These are phyloP conservation scores for Ascochyta clinopodiicola DNA, from an alignment of 2,329 filamentous ascomycete species.

Conservation along the genomic window DNA sequence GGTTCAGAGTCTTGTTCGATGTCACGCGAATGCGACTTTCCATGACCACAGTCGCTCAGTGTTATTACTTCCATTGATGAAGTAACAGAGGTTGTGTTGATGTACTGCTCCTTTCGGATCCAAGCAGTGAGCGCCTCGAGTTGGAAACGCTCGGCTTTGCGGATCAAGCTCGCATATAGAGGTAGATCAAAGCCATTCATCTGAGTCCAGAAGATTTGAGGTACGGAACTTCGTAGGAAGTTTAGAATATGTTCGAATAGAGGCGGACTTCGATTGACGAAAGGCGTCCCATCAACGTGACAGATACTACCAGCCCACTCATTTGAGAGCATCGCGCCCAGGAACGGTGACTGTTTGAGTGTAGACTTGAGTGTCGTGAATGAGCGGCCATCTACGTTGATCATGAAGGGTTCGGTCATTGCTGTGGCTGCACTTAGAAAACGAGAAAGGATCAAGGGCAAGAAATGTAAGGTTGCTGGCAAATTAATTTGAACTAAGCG, in stretches of 20 bases:
- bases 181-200: conserved; percentile 10
- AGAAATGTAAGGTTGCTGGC: no score
- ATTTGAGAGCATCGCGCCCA: conserved; percentile 2
- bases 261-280: conserved; percentile 8
- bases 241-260: conserved; percentile 15
- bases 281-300: conserved; percentile 8
- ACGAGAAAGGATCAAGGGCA: no score
- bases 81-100: conserved; percentile 7
- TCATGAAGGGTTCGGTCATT: conserved; percentile 7
- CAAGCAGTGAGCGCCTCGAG: conserved; percentile 8
- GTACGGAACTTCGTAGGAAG: conserved; percentile 9
- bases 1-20: conserved; percentile 10
- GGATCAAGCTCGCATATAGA: conserved; percentile 10
- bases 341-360: conserved; percentile 10
- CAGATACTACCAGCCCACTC: conserved; percentile 5
- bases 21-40: conserved; percentile 7
- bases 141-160: conserved; percentile 11
- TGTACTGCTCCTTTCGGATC: conserved; percentile 8
- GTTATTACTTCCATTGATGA: conserved; percentile 7
- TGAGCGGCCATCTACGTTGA: conserved; percentile 6
- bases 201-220: conserved; percentile 11
- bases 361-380: conserved; percentile 13
- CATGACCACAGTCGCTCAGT: conserved; percentile 5
- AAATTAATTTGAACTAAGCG: no score
- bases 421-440: background rate